Conservation (phyloP, 2,329 filamentous ascomycete species). For the Fusarium sp. region DNA sequence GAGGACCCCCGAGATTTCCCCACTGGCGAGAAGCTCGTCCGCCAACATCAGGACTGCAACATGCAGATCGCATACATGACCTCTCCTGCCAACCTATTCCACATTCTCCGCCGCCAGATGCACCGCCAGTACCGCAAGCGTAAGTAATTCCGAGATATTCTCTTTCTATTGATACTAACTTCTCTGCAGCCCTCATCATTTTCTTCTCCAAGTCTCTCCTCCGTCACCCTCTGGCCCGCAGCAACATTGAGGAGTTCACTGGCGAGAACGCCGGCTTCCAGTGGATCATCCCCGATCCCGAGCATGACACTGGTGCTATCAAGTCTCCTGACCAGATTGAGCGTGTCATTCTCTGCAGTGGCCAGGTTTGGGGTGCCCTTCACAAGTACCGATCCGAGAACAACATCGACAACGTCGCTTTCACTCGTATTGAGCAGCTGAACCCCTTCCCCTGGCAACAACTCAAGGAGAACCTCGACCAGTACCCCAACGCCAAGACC, state of each 20-base stretch:
- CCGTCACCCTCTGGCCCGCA: constrained; percentile 92
- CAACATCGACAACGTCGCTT: constrained; percentile 88
- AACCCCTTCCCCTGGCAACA: constrained; percentile 99
- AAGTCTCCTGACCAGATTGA: constrained; percentile 87
- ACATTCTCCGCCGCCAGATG: constrained; percentile 96
- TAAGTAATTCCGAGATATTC: constrained; percentile 61
- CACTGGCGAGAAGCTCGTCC: constrained; percentile 85
- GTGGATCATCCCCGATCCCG: constrained; percentile 94
- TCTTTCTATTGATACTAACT: constrained; percentile 28
- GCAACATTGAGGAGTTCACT: constrained; percentile 88
- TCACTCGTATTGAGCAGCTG: constrained; percentile 96
- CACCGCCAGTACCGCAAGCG: constrained; percentile 99
- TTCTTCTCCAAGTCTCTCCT: constrained; percentile 99
- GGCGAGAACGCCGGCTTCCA: constrained; percentile 88
- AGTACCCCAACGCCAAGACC: constrained; percentile 96
- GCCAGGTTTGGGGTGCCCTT: constrained; percentile 92
- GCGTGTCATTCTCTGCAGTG: constrained; percentile 92
- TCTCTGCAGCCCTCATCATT: constrained; percentile 76
- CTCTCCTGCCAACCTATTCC: constrained; percentile 95
- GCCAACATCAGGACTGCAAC: constrained; percentile 99
- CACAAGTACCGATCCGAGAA: constrained; percentile 91
- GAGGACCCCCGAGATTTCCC: constrained; percentile 97
- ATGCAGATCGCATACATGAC: constrained; percentile 99
- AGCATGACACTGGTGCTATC: constrained; percentile 80
- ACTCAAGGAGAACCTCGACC: constrained; percentile 95